Conservation (phyloP, 2,329 filamentous ascomycete species). For the Fusarium veterinarium region DNA sequence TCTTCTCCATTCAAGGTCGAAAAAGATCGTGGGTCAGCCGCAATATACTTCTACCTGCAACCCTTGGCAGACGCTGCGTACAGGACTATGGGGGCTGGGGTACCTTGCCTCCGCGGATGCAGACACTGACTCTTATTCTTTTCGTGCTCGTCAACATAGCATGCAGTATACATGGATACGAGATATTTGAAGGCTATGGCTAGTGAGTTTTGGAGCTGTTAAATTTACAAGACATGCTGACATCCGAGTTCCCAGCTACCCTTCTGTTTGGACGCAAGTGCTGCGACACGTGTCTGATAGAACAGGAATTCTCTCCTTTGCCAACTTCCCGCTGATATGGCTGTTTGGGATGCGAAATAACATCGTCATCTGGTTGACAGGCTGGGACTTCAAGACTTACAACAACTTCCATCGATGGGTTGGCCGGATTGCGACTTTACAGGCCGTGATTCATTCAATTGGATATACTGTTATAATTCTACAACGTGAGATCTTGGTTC, state of each 20-base stretch:
- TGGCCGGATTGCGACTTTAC: conserved; percentile 69
- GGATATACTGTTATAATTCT: conserved; percentile 62
- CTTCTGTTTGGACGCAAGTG: conserved; percentile 49
- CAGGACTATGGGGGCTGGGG: conserved; percentile 10
- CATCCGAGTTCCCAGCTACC: conserved; percentile 46
- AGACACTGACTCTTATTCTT: neutral
- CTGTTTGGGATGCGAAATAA: conserved; percentile 76
- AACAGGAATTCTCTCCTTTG: conserved; percentile 72
- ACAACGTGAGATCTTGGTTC: neutral
- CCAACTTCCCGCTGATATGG: conserved; percentile 73
- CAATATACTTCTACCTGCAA: neutral
- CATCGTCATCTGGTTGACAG: conserved; percentile 72
- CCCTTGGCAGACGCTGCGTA: conserved; percentile 1
- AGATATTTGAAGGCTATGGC: conserved; percentile 17
- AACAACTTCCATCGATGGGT: conserved; percentile 76
- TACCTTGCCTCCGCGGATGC: conserved; percentile 1
- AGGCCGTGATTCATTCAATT: conserved; percentile 72
- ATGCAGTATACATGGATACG: conserved; percentile 10
- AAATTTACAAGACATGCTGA: neutral
- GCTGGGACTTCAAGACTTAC: conserved; percentile 76
- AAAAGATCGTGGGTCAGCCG: neutral
- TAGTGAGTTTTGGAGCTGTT: neutral
- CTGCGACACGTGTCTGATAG: conserved; percentile 71
- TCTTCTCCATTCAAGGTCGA: accelerated
- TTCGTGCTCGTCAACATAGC: neutral